A percentile compares a stretch with the other conserved stretches of the same genome.
Conservation (phyloP, 1,284 basidiomycete genomes). For the Pseudozyma hubeiensis region DNA sequence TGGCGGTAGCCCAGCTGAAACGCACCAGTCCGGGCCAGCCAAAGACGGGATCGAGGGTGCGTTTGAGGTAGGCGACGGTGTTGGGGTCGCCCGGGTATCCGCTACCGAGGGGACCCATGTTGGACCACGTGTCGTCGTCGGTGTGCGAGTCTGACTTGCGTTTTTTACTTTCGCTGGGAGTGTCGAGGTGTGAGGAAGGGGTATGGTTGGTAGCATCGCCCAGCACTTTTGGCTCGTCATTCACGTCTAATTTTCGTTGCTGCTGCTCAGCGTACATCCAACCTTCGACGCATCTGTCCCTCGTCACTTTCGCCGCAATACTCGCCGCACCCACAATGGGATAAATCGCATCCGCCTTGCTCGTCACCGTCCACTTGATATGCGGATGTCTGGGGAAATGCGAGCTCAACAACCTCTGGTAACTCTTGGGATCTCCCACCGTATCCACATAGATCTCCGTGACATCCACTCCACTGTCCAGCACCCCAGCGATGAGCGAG, state of each 20-base stretch:
- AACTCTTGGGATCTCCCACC: constrained; percentile 85
- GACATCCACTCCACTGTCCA: constrained; percentile 83
- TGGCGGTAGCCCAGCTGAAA: constrained; percentile 96
- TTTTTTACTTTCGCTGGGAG: constrained; percentile 14
- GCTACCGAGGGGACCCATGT: constrained; percentile 29
- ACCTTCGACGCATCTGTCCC: constrained; percentile 87
- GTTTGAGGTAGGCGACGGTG: constrained; percentile 86
- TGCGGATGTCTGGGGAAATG: constrained; percentile 60
- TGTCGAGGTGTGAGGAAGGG: not conserved
- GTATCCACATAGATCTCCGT: constrained; percentile 96
- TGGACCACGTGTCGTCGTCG: constrained; percentile 17
- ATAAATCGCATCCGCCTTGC: constrained; percentile 93
- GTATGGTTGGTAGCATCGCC: constrained; percentile 23
- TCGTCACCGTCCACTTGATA: constrained; percentile 82
- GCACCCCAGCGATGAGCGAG: constrained; percentile 83
- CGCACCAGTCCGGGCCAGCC: constrained; percentile 90
- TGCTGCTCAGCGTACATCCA: constrained; percentile 75
- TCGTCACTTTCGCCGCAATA: constrained; percentile 94
- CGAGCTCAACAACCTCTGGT: constrained; percentile 72
- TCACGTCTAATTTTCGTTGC: not conserved
- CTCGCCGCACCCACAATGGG: constrained; percentile 97
- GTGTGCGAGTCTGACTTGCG: constrained; percentile 19
- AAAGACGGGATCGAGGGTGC: constrained; percentile 85
- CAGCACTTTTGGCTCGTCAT: constrained; percentile 6
- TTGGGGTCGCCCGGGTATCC: constrained; percentile 78